Conservation (phyloP, 2,329 filamentous ascomycete genomes). For the Ascochyta viciae-villosae region DNA sequence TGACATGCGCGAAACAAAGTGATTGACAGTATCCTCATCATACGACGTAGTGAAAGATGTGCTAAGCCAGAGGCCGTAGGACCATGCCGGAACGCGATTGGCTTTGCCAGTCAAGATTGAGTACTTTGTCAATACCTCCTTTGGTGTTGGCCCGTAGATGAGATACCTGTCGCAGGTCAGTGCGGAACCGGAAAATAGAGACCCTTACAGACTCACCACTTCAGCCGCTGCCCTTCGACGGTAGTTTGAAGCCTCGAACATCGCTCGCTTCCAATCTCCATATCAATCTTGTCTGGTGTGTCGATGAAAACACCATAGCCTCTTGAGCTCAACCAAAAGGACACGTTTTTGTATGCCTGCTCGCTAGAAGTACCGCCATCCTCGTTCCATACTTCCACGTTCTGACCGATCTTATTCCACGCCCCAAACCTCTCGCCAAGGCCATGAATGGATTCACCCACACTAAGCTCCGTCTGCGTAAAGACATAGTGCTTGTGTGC, state of each 20-base stretch:
- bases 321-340: conserved; percentile 73
- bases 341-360: conserved; percentile 75
- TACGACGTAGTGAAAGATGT: conserved; percentile 79
- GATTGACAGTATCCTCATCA: conserved; percentile 71
- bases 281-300: conserved; percentile 70
- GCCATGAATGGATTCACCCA: conserved; percentile 73
- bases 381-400: conserved; percentile 68
- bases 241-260: conserved; percentile 73
- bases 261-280: conserved; percentile 78
- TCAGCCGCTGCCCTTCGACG: conserved; percentile 71
- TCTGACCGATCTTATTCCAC: conserved; percentile 78
- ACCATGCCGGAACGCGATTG: conserved; percentile 73
- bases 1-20: conserved; percentile 74
- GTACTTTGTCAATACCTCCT: conserved; percentile 74
- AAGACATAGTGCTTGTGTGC: conserved; percentile 54
- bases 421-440: conserved; percentile 79
- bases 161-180: conserved; percentile 58
- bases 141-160: conserved; percentile 74
- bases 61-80: conserved; percentile 77
- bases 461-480: conserved; percentile 54
- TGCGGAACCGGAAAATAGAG: not conserved
- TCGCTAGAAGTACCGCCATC: conserved; percentile 71
- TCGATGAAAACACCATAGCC: conserved; percentile 82
- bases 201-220: conserved; percentile 56
- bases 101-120: conserved; percentile 71